Percentiles rank a stretch among this genome's conserved stretches.
phyloP scores from a whole-genome alignment of 768 basidiomycete species.

The Macrocybe gigantea region DNA sequence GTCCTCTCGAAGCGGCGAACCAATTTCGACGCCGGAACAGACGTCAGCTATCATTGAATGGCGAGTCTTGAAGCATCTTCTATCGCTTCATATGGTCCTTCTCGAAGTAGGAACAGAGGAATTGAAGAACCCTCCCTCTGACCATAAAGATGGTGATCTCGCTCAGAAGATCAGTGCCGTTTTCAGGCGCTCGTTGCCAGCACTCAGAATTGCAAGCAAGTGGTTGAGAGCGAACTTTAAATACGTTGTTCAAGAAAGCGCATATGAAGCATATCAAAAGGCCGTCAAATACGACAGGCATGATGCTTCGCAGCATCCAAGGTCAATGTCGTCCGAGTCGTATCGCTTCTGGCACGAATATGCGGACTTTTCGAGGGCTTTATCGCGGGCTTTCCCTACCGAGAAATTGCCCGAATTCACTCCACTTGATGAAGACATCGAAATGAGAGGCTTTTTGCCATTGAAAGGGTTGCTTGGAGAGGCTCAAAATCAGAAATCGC shows the following conservation, averaged over 20 bases:
- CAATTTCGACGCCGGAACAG: constrained; percentile 20
- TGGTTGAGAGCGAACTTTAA: constrained; percentile 80
- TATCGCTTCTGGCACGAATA: constrained; percentile 70
- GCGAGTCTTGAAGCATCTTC: constrained; percentile 59
- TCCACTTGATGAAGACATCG: constrained; percentile 85
- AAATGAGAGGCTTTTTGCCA: constrained; percentile 84
- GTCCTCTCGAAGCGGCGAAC: constrained; percentile 17
- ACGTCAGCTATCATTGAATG: constrained; percentile 47
- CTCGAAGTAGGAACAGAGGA: constrained; percentile 62
- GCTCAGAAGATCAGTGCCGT: constrained; percentile 82
- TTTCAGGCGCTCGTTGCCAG: constrained; percentile 81
- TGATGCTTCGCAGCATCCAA: constrained; percentile 21
- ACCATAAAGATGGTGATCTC: constrained; percentile 51
- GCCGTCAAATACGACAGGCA: constrained; percentile 4
- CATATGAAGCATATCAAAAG: constrained; percentile 27
- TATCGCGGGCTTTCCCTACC: constrained; percentile 65
- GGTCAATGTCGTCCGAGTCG: constrained; percentile 30
- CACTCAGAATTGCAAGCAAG: constrained; percentile 81
- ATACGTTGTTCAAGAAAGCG: constrained; percentile 49
- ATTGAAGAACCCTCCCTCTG: constrained; percentile 50
- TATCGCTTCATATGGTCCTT: constrained; percentile 58
- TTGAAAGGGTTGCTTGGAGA: constrained; percentile 56
- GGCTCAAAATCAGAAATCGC: constrained; percentile 14
- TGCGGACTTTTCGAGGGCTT: constrained; percentile 53
- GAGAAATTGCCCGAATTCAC: constrained; percentile 50